These are phyloP conservation scores for Chrysosphaeria jannelii DNA, from an alignment of 2,329 filamentous ascomycete species.

Conservation along the genomic window DNA sequence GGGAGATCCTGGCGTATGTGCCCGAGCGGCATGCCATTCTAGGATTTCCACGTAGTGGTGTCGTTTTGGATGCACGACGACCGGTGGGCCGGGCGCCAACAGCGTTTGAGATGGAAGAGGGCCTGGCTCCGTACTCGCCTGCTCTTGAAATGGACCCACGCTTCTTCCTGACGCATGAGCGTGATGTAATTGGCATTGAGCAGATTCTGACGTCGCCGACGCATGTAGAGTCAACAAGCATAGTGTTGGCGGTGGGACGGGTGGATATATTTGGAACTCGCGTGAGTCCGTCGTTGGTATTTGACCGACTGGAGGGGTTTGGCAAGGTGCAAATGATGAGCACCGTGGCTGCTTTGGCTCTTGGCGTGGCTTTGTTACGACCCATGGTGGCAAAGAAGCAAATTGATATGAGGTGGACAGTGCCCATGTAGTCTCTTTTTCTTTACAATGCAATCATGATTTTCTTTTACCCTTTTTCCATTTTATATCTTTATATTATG, in stretches of 20 bases:
- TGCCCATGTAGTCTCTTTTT: constrained; percentile 6
- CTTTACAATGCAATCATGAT: not conserved
- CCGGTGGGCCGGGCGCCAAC: constrained; percentile 65
- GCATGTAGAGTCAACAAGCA: constrained; percentile 66
- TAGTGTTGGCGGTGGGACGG: constrained; percentile 57
- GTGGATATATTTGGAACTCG: constrained; percentile 69
- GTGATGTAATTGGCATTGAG: constrained; percentile 22
- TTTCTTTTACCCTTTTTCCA: not conserved
- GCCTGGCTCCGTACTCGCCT: constrained; percentile 45
- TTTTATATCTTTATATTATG: too few species aligned
- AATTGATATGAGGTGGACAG: constrained; percentile 32
- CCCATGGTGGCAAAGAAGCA: constrained; percentile 54
- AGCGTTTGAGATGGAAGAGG: constrained; percentile 53
- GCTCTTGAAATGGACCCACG: constrained; percentile 60
- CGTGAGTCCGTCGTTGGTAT: constrained; percentile 61
- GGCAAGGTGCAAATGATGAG: constrained; percentile 62
- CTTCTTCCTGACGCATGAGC: constrained; percentile 28
- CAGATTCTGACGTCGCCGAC: constrained; percentile 48
- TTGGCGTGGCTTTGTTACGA: constrained; percentile 47
- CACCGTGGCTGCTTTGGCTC: constrained; percentile 53
- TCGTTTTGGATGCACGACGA: constrained; percentile 56
- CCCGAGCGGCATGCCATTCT: constrained; percentile 44
- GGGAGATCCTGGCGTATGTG: constrained; percentile 53
- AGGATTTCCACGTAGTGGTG: constrained; percentile 34
- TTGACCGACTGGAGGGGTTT: constrained; percentile 81